A percentile compares a stretch with the other conserved stretches of the same genome.
These are phyloP conservation scores for Hanseniaspora lachancei DNA, from an alignment of 805 yeast genomes.

Conservation along the genomic window DNA sequence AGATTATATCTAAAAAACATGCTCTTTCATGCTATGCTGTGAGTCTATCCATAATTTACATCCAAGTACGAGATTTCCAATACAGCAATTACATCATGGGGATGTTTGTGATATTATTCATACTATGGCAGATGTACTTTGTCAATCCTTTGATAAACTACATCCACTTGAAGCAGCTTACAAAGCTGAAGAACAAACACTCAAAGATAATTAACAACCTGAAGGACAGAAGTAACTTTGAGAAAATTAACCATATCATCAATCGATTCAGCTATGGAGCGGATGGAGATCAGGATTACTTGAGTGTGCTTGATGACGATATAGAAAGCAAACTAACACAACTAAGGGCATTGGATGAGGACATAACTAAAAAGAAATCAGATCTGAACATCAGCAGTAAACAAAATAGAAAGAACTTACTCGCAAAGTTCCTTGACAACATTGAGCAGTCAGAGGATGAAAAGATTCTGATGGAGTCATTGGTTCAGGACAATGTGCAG, in stretches of 20 bases:
- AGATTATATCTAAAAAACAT: background rate
- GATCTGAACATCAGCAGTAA: background rate
- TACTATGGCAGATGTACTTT: constrained; percentile 1
- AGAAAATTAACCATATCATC: constrained; percentile 61
- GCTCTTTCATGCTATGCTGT: background rate
- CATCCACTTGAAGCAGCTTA: constrained; percentile 2
- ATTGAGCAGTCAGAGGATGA: constrained; percentile 7
- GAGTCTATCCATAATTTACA: background rate
- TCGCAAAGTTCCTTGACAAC: constrained; percentile 5
- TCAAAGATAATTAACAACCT: constrained; percentile 48
- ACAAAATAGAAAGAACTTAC: background rate
- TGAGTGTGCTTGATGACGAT: constrained; percentile 34
- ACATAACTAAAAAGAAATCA: constrained; percentile 15
- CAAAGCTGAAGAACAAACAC: constrained; percentile 27
- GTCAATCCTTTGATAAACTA: constrained; percentile 4
- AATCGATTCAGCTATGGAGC: constrained; percentile 47
- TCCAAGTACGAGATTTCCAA: background rate
- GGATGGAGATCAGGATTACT: constrained; percentile 35
- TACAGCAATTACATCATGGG: background rate
- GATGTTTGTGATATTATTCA: background rate
- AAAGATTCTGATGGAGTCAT: background rate
- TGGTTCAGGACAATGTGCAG: background rate
- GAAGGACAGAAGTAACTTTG: constrained; percentile 60
- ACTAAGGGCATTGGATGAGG: constrained; percentile 28
- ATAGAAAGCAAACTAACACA: constrained; percentile 30